Evolutionary conservation across 352 stramenopile genomes (phyloP).

Genomic region (Phytophthora crassamura): DNA sequence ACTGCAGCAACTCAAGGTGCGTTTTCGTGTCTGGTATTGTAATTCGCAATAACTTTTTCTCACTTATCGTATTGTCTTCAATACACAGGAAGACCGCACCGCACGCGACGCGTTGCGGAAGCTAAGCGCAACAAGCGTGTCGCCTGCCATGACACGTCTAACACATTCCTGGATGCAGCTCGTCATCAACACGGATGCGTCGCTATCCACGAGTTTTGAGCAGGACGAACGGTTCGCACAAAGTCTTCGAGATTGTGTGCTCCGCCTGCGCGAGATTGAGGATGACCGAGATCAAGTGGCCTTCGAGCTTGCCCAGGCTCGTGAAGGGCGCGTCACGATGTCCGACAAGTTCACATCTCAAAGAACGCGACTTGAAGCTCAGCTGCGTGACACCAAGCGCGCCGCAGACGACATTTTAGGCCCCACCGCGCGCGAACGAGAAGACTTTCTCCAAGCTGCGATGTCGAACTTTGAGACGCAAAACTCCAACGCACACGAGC

Average conservation of each 20-base stretch:
- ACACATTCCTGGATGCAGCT: slow-evolving; percentile 49
- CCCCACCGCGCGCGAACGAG: slow-evolving; percentile 41
- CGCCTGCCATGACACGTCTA: slow-evolving; percentile 41
- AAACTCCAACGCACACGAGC: slow-evolving; percentile 45
- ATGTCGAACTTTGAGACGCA: slow-evolving; percentile 48
- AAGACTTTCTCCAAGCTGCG: slow-evolving; percentile 54
- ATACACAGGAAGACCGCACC: slow-evolving; percentile 47
- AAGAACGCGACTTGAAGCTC: slow-evolving; percentile 47
- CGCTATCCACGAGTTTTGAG: slow-evolving; percentile 56
- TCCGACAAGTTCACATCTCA: slow-evolving; percentile 39
- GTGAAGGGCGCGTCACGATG: slow-evolving; percentile 39
- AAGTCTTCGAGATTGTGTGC: slow-evolving; percentile 50
- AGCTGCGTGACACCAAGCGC: slow-evolving; percentile 55
- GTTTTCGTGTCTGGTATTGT: not conserved
- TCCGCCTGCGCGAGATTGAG: slow-evolving; percentile 66
- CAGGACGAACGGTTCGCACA: slow-evolving; percentile 51
- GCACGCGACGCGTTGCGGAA: slow-evolving; percentile 49
- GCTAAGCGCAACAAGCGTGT: slow-evolving; percentile 49
- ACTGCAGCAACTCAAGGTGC: slow-evolving; percentile 36
- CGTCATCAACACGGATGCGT: slow-evolving; percentile 45
- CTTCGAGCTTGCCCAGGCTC: slow-evolving; percentile 61
- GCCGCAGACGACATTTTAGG: slow-evolving; percentile 45
- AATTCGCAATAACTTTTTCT: not conserved
- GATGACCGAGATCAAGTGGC: slow-evolving; percentile 67
- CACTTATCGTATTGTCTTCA: not conserved